Conservation (phyloP, 176 grass and related monocot genomes). For the Oropetium thomaeum region DNA sequence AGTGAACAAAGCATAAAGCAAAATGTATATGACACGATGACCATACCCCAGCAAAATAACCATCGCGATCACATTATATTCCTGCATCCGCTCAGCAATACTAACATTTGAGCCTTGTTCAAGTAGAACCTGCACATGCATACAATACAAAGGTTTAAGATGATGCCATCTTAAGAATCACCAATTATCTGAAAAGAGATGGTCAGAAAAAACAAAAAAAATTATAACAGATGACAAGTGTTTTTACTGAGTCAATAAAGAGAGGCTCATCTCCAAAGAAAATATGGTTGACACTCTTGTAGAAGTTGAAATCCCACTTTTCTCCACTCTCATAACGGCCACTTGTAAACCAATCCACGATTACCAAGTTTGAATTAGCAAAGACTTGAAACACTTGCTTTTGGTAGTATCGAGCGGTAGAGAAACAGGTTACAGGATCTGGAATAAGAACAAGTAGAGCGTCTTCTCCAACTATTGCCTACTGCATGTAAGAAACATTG, state of each 20-base stretch:
- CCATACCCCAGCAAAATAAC: slow-evolving; percentile 72
- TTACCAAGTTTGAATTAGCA: slow-evolving; percentile 62
- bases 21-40: neutral
- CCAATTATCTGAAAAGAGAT: neutral
- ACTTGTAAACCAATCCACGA: slow-evolving; percentile 96
- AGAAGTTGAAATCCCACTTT: slow-evolving; percentile 67
- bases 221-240: slow-evolving; percentile 16
- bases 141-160: neutral
- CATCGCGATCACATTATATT: slow-evolving; percentile 89
- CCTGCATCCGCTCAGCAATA: slow-evolving; percentile 64
- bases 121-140: slow-evolving; percentile 57
- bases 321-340: slow-evolving; percentile 82
- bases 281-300: slow-evolving; percentile 71
- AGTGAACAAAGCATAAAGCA: neutral
- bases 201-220: neutral
- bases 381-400: slow-evolving; percentile 73
- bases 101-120: slow-evolving; percentile 49
- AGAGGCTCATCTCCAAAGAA: slow-evolving; percentile 65
- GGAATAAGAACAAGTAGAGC: slow-evolving; percentile 73
- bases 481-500: slow-evolving; percentile 38
- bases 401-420: slow-evolving; percentile 61
- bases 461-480: slow-evolving; percentile 73
- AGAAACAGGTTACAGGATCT: slow-evolving; percentile 91
- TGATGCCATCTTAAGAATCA: neutral
- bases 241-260: slow-evolving; percentile 71